Evolutionary conservation across 1,139 yeast species (phyloP).

Genomic region (Scheffersomyces insectosa): DNA sequence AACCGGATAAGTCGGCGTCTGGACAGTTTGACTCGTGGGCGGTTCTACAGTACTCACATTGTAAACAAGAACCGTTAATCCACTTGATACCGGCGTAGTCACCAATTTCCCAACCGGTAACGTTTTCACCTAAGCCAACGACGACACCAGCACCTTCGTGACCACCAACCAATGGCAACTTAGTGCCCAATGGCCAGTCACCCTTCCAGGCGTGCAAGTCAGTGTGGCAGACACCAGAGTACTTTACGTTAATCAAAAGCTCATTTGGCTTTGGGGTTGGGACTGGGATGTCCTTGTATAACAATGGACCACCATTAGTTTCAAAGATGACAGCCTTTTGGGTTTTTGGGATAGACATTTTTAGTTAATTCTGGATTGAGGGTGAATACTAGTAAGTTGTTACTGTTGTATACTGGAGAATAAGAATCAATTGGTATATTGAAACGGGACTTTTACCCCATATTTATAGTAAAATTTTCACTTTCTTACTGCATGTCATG

Average conservation of each 20-base stretch:
- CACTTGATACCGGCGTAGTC: constrained; percentile 75
- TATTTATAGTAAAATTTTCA: neutral
- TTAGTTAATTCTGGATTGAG: constrained; percentile 5
- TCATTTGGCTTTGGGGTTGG: constrained; percentile 71
- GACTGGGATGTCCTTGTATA: constrained; percentile 64
- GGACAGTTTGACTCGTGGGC: constrained; percentile 70
- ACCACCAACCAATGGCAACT: constrained; percentile 76
- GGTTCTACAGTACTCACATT: constrained; percentile 67
- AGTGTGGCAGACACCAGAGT: constrained; percentile 80
- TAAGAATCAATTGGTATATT: neutral
- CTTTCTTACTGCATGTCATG: neutral
- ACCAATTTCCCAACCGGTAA: constrained; percentile 66
- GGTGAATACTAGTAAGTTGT: neutral
- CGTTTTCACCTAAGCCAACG: constrained; percentile 68
- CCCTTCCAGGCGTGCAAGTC: constrained; percentile 82
- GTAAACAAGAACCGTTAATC: constrained; percentile 71
- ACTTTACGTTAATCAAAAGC: constrained; percentile 64
- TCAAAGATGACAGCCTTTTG: constrained; percentile 51
- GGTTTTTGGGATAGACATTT: constrained; percentile 34
- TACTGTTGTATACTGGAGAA: neutral
- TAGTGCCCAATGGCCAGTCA: constrained; percentile 70
- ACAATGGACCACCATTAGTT: constrained; percentile 49
- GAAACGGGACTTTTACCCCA: neutral
- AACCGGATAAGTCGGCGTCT: constrained; percentile 69
- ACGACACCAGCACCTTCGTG: constrained; percentile 86